Conservation (phyloP, 805 yeast species). For the Isabelozyma gotoi region DNA sequence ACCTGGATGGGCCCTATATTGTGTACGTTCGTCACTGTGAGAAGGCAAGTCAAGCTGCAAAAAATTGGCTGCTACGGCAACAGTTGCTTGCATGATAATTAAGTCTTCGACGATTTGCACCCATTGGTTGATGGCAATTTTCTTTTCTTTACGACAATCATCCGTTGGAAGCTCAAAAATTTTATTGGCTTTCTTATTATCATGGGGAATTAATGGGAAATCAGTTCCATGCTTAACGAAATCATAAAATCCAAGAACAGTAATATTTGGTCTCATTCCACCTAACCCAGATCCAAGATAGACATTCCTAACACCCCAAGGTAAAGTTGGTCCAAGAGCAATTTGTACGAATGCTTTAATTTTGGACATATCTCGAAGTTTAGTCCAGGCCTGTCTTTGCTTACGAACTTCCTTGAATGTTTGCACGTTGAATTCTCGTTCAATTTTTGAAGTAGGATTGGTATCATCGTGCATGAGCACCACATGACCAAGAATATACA, state of each 20-base stretch:
- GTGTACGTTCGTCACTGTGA: slow-evolving; percentile 19
- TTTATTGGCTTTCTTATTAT: slow-evolving; percentile 14
- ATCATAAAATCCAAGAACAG: slow-evolving; percentile 88
- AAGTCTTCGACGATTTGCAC: slow-evolving; percentile 90
- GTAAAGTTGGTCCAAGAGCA: slow-evolving; percentile 79
- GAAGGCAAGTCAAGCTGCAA: slow-evolving; percentile 64
- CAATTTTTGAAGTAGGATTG: slow-evolving; percentile 43
- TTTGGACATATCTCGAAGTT: slow-evolving; percentile 71
- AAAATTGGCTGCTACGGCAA: slow-evolving; percentile 93
- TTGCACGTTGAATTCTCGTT: slow-evolving; percentile 29
- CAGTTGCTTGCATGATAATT: slow-evolving; percentile 82
- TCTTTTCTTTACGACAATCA: slow-evolving; percentile 65
- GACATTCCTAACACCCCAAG: slow-evolving; percentile 95
- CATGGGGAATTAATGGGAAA: slow-evolving; percentile 21
- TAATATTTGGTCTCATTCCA: slow-evolving; percentile 95
- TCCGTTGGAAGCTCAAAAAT: slow-evolving; percentile 68
- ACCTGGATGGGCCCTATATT: not conserved
- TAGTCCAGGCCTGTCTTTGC: slow-evolving; percentile 81
- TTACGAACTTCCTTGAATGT: slow-evolving; percentile 67
- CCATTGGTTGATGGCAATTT: slow-evolving; percentile 78
- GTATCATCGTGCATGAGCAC: slow-evolving; percentile 54
- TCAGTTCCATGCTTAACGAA: slow-evolving; percentile 42
- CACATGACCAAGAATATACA: slow-evolving; percentile 91
- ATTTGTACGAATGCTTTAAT: slow-evolving; percentile 95
- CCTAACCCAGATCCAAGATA: slow-evolving; percentile 95